phyloP scores from a whole-genome alignment of 768 basidiomycete species.

The Lentinula aciculospora region DNA sequence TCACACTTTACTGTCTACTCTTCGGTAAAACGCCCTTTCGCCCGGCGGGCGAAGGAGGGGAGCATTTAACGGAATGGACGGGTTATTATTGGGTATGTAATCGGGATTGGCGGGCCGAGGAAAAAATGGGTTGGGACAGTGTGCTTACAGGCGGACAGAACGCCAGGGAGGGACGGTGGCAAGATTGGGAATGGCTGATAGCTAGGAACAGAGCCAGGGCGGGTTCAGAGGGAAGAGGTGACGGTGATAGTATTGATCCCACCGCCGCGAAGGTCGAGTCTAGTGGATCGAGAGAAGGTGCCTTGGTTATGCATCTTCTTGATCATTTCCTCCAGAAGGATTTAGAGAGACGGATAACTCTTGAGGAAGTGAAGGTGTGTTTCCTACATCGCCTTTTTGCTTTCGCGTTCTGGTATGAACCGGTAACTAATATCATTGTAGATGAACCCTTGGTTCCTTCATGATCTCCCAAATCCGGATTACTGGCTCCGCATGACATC shows the following conservation, averaged over 20 bases:
- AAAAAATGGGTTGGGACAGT: slow-evolving; percentile 66
- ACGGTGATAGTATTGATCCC: neutral
- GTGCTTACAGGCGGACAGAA: slow-evolving; percentile 61
- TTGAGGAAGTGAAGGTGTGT: slow-evolving; percentile 78
- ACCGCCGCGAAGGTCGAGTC: neutral
- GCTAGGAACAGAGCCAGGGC: neutral
- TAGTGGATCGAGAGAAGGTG: slow-evolving; percentile 25
- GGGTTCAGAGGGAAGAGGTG: neutral
- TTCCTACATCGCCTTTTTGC: slow-evolving; percentile 13
- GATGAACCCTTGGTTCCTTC: slow-evolving; percentile 61
- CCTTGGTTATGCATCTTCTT: slow-evolving; percentile 65
- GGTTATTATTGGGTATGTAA: slow-evolving; percentile 72
- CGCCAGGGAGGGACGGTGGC: slow-evolving; percentile 22
- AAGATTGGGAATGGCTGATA: slow-evolving; percentile 26
- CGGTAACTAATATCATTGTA: slow-evolving; percentile 19
- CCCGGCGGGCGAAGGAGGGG: slow-evolving; percentile 24
- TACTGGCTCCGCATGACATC: slow-evolving; percentile 58
- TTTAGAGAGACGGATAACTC: slow-evolving; percentile 61
- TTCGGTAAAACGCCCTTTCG: slow-evolving; percentile 84
- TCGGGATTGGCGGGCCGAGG: slow-evolving; percentile 63
- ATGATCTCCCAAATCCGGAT: slow-evolving; percentile 58
- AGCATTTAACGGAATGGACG: slow-evolving; percentile 52
- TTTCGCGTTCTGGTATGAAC: slow-evolving; percentile 8
- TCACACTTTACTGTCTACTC: slow-evolving; percentile 91
- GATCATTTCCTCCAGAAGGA: slow-evolving; percentile 80